Conservation (phyloP, 129 eudicot genomes). For the Heracleum sosnowskyi region DNA sequence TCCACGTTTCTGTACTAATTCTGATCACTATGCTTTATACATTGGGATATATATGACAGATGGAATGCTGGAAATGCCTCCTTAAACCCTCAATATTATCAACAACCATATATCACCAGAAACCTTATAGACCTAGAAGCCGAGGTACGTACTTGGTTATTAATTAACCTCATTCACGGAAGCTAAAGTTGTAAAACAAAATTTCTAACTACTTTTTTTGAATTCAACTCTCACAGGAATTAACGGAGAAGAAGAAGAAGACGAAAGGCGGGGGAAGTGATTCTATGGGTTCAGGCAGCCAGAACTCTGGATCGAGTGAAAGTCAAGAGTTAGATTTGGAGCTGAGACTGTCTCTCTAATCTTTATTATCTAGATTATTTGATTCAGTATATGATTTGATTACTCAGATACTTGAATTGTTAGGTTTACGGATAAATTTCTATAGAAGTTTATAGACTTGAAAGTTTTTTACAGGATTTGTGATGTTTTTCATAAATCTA, state of each 20-base stretch:
- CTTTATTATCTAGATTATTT: background rate
- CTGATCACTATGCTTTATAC: background rate
- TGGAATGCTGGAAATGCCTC: constrained; percentile 44
- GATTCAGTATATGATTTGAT: background rate
- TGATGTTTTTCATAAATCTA: background rate
- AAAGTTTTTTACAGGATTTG: background rate
- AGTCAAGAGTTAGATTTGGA: constrained; percentile 78
- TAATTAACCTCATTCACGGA: background rate
- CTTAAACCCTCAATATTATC: constrained; percentile 34
- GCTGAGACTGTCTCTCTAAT: constrained; percentile 58
- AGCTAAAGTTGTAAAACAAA: background rate
- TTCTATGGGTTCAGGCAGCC: constrained; percentile 45
- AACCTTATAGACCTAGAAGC: constrained; percentile 44
- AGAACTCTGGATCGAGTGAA: constrained; percentile 45
- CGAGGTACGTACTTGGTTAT: constrained; percentile 28
- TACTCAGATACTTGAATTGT: background rate
- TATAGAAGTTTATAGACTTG: background rate
- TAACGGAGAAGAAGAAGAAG: constrained; percentile 33
- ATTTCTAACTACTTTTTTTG: background rate
- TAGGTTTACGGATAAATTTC: background rate
- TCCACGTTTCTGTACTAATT: background rate
- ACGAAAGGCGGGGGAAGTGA: constrained; percentile 23
- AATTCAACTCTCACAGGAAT: constrained; percentile 24
- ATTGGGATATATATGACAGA: constrained; percentile 22
- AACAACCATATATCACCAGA: constrained; percentile 48